Base-by-base conservation (phyloP, 2,329 filamentous ascomycete species). In the Ascochyta koolunga region DNA sequence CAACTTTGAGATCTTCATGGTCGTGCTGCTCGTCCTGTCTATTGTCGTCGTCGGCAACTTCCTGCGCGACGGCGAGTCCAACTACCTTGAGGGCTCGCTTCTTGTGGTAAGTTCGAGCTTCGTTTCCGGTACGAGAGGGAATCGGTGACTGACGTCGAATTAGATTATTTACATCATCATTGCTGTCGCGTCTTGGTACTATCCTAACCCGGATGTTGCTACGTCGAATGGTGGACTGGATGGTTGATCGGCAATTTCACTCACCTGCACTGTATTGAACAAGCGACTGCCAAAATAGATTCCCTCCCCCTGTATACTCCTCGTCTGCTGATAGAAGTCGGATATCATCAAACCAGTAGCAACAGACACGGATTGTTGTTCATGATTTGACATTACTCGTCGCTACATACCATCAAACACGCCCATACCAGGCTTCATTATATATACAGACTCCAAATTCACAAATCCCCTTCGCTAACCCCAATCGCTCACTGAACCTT, bases 1-100 rank as follows among this genome's bases (percentile, higher is more conserved):
- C 36, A 89, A 91, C 72, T 96, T 96, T 71, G 90, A 96, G 64
- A 82, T 92, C 10, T 96, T 96, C 79, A 91, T 95, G 79, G 83
- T 96, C 22, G 84, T 89, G 46, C 81, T 96, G 60, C 79, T 97
- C 10, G 86, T 97, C 48, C 79, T 97, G 25, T 86, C 90, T 18
- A 93, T 96, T 66, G 80, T 97, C 24, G 91, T 93, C 0, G 90
- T 96, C 0, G 91, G 92, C 1, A 90, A 92, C 65, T 96, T 96
- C 73, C 76, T 97, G 48, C 82, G 91, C 24, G 93, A 97, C 69
- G 88, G 91, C 62, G 93, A 95, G 80, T 91, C 86, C 54, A 96
- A 96, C 66, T 97, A 96, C 68, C 82, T 97, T 2, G 93, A 97
- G 72, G 93, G 93, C 1, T 84, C 86, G 19, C 82, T 97, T 18